Evolutionary conservation across 75 land plant species (phyloP).

Genomic region (Azolla pinnata): DNA sequence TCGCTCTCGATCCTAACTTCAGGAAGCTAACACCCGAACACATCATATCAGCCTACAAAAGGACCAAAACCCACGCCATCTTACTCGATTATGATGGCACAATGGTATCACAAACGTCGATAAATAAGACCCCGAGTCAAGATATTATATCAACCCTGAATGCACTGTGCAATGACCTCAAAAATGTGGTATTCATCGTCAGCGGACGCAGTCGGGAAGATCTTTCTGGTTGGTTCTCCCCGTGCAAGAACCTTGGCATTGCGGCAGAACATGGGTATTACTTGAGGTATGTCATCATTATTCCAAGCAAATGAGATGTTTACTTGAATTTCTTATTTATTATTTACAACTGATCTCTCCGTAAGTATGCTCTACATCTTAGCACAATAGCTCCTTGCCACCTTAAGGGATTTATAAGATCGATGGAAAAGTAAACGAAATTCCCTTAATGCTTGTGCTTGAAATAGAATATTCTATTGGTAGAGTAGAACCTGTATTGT

Average conservation of each 20-base stretch:
- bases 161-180: slow-evolving; percentile 41
- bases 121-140: slow-evolving; percentile 30
- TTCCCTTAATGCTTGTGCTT: too few species aligned
- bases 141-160: slow-evolving; percentile 45
- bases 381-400: neutral
- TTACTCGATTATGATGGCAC: slow-evolving; percentile 70
- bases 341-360: too few species aligned
- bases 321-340: too few species aligned
- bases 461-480: neutral
- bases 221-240: slow-evolving; percentile 49
- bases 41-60: slow-evolving; percentile 57
- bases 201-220: slow-evolving; percentile 48
- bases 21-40: slow-evolving; percentile 58
- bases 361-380: too few species aligned
- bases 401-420: neutral
- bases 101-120: slow-evolving; percentile 42
- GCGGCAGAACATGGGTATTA: slow-evolving; percentile 79
- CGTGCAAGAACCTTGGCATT: slow-evolving; percentile 45
- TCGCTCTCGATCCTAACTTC: slow-evolving; percentile 61
- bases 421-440: too few species aligned
- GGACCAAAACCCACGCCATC: slow-evolving; percentile 50
- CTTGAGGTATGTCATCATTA: slow-evolving; percentile 31
- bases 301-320: too few species aligned
- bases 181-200: slow-evolving; percentile 56
- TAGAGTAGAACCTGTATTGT: neutral